A percentile compares a stretch with the other conserved stretches of the same genome.
phyloP scores from a whole-genome alignment of 768 basidiomycete species.

The Rubroboletus pulcherrimus region DNA sequence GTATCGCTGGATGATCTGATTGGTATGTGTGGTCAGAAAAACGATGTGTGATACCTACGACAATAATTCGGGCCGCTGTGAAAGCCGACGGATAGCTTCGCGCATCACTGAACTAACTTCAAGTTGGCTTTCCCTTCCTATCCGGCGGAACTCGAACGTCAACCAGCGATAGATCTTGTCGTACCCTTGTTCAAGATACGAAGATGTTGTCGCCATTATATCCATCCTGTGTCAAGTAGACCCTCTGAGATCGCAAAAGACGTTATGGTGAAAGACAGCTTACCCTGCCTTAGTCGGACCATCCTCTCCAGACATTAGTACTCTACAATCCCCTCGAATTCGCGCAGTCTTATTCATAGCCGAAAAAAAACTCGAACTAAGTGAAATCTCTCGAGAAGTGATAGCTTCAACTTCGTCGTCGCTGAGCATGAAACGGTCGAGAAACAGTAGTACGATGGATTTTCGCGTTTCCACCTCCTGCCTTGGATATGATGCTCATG shows the following conservation, averaged over 20 bases:
- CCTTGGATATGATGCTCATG: conserved; percentile 34
- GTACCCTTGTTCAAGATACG: conserved; percentile 84
- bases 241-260: neutral
- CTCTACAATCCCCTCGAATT: conserved; percentile 80
- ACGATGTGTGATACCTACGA: conserved; percentile 19
- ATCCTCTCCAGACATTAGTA: conserved; percentile 83
- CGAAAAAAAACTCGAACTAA: conserved; percentile 71
- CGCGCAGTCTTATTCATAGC: conserved; percentile 84
- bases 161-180: conserved; percentile 87
- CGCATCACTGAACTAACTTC: conserved; percentile 64
- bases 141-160: conserved; percentile 77
- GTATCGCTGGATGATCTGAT: conserved; percentile 54
- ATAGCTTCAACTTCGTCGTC: conserved; percentile 71
- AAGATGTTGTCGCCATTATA: conserved; percentile 79
- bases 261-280: conserved; percentile 9
- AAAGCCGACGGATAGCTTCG: conserved; percentile 71
- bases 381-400: conserved; percentile 71
- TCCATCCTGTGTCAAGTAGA: conserved; percentile 57
- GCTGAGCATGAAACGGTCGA: conserved; percentile 79
- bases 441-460: conserved; percentile 74
- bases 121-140: conserved; percentile 68
- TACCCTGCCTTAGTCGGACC: conserved; percentile 77
- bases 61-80: conserved; percentile 73
- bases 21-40: neutral
- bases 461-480: conserved; percentile 67